Evolutionary conservation across 208 protist species (phyloP), one percentile per base, ranked within the genome.

Genomic region (Crithidia bombi): DNA sequence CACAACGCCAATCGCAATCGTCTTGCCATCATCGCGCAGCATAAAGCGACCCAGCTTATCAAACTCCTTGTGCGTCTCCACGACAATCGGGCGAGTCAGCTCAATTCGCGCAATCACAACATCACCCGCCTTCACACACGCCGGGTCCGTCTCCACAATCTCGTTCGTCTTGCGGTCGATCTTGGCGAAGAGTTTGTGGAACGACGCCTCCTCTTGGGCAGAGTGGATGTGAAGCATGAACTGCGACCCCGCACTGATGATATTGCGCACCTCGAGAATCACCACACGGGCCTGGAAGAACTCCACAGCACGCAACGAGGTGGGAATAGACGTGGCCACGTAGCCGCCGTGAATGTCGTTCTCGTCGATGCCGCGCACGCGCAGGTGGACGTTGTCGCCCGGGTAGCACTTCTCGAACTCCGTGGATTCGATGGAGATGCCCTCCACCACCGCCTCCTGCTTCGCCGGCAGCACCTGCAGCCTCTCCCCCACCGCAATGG

Each of bases 31-130:
- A 36, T 99, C 96, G 66, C 98, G 93, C 35, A 99, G 71, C 74
- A 97, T 98, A 83, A 99, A 99, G 65, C 98, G 95, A 26, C 97
- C 96, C 39, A 99, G 78, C 76, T 98, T 96, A 59, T 96, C 95
- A 76, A 97, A 97, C 19, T 92, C 87, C 77, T 98, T 93, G 84
- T 97, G 98, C 26, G 82, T 52, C 73, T 98, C 97, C 14, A 98
- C 36, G 47, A 96, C 96, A n/a, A 99, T 63, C 2, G 95, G 65
- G 58, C 86, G 69, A n/a, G 79, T 54, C 15, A 95, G 62, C 75
- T 97, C 85, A 30, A 99, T 89, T 44, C 96, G 94, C 25, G 79
- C 95, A 55, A 98, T 91, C 46, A 97, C 89, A 35, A 90, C 86
- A 50, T 97, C 89, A 33, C 94, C 96, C n/a, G 90, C 91, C 80